Conservation (phyloP, 2,329 filamentous ascomycete species). For the Fusarium sp. region DNA sequence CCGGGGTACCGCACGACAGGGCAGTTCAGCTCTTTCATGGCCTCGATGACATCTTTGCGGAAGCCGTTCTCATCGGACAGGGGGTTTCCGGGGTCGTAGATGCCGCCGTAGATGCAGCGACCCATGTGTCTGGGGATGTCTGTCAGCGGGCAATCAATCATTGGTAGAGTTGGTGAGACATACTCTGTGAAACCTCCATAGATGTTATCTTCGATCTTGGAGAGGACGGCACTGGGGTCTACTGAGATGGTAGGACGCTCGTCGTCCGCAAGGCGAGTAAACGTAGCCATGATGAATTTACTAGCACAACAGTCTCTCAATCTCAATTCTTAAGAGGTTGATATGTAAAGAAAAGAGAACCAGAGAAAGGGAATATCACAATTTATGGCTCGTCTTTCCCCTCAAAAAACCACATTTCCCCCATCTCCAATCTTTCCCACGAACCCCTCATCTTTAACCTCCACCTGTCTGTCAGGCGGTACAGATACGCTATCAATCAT, state of each 20-base stretch:
- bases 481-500: background rate
- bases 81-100: slow-evolving; percentile 81
- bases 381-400: slow-evolving; percentile 9
- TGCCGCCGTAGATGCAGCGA: slow-evolving; percentile 87
- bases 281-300: slow-evolving; percentile 73
- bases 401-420: background rate
- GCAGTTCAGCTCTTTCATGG: slow-evolving; percentile 78
- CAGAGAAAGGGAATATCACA: background rate
- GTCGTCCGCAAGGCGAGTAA: slow-evolving; percentile 74
- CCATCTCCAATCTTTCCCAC: slow-evolving; percentile 9
- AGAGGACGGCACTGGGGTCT: slow-evolving; percentile 73
- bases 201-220: slow-evolving; percentile 82
- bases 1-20: slow-evolving; percentile 86
- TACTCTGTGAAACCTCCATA: slow-evolving; percentile 90
- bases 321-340: background rate
- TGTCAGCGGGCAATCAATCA: background rate
- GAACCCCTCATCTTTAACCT: slow-evolving; percentile 7
- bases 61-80: slow-evolving; percentile 82
- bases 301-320: no score
- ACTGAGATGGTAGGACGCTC: slow-evolving; percentile 75
- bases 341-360: background rate
- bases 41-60: slow-evolving; percentile 81
- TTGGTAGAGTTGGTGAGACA: slow-evolving; percentile 48
- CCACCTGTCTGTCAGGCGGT: slow-evolving; percentile 7
- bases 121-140: slow-evolving; percentile 78